These are phyloP conservation scores for Apophysomyces sp. DNA, from an alignment of 371 early-diverging fungal species.

Conservation along the genomic window DNA sequence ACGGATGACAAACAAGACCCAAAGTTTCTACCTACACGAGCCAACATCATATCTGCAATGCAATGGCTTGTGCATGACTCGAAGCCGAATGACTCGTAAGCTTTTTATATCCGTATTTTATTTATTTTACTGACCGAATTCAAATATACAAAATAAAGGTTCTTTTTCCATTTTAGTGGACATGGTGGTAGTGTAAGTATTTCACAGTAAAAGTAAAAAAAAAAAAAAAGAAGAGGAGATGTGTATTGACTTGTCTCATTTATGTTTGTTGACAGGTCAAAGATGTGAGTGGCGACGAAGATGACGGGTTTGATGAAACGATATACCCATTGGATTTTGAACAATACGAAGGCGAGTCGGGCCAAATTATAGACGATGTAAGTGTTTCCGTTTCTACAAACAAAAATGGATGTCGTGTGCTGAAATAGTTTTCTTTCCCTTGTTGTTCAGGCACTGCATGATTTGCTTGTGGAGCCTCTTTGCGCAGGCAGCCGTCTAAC, in stretches of 20 bases:
- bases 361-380: slow-evolving; percentile 84
- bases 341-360: slow-evolving; percentile 41
- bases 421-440: slow-evolving; percentile 9
- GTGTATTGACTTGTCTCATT: neutral
- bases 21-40: slow-evolving; percentile 68
- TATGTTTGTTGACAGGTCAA: neutral
- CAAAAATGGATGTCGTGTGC: too few relatives aligned
- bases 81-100: slow-evolving; percentile 73
- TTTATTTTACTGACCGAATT: neutral
- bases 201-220: too few relatives aligned
- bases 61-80: slow-evolving; percentile 85
- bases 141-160: slow-evolving; percentile 20
- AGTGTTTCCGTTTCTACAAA: neutral
- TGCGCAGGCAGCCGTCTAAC: slow-evolving; percentile 84
- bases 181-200: slow-evolving; percentile 71
- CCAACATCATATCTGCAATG: slow-evolving; percentile 84
- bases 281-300: slow-evolving; percentile 3
- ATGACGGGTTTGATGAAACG: slow-evolving; percentile 22
- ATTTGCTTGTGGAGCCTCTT: slow-evolving; percentile 74
- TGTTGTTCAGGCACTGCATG: slow-evolving; percentile 63
- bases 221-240: neutral
- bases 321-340: slow-evolving; percentile 80
- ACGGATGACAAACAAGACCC: slow-evolving; percentile 80
- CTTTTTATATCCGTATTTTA: neutral
- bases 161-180: slow-evolving; percentile 87